Conservation (phyloP, 2,329 filamentous ascomycete species). For the Colletotrichum eleusines region DNA sequence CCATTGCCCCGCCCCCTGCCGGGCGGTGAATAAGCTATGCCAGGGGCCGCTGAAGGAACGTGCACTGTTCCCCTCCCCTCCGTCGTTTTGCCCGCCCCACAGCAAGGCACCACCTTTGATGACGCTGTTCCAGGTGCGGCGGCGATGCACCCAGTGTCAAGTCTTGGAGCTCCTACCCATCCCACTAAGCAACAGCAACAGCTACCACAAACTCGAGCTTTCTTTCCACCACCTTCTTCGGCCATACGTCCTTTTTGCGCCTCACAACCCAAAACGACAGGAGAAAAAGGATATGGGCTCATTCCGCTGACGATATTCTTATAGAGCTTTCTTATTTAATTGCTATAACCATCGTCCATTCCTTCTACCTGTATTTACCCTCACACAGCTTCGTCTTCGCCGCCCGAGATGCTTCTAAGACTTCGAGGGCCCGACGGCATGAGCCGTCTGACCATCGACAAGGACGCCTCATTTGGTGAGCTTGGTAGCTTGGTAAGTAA, state of each 20-base stretch:
- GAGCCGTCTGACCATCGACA: conserved; percentile 84
- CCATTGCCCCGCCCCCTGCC: conserved; percentile 16
- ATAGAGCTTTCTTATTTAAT: conserved; percentile 25
- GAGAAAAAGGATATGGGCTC: conserved; percentile 15
- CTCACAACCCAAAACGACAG: not conserved
- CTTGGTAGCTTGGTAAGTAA: conserved; percentile 64
- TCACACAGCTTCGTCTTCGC: conserved; percentile 1
- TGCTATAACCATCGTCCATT: conserved; percentile 1
- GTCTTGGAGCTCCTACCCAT: conserved; percentile 26
- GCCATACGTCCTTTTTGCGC: conserved; percentile 14
- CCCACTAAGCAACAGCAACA: conserved; percentile 28
- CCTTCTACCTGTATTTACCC: not conserved
- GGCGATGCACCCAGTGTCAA: conserved; percentile 28
- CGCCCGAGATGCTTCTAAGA: conserved; percentile 78
- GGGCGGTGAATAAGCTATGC: conserved; percentile 38
- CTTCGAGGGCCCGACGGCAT: conserved; percentile 94
- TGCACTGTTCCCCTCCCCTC: conserved; percentile 20
- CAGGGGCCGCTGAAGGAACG: conserved; percentile 27
- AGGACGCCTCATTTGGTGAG: conserved; percentile 78
- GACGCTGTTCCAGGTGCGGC: conserved; percentile 39
- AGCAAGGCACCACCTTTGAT: conserved; percentile 42
- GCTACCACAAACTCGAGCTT: conserved; percentile 24
- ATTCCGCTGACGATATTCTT: conserved; percentile 3
- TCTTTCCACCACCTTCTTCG: conserved; percentile 17
- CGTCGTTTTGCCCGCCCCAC: conserved; percentile 41